Evolutionary conservation across 176 grass and related monocot species (phyloP).

Genomic region (Musa troglodytarum): DNA sequence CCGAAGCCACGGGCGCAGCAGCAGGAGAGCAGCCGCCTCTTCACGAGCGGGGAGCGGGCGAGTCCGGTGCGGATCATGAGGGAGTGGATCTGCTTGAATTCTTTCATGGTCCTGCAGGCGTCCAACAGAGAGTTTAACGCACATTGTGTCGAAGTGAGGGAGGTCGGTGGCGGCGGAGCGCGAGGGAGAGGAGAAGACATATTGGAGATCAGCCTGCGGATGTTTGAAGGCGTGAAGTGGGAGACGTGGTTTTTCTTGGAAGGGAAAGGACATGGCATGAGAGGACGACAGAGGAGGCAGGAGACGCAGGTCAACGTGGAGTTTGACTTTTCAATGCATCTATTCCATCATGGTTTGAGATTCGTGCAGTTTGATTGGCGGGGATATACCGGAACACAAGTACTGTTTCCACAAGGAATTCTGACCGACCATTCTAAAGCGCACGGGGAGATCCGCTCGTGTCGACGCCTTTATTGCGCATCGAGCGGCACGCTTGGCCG

Average conservation of each 20-base stretch:
- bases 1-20: constrained; percentile 13
- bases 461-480: too few species aligned
- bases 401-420: too few species aligned
- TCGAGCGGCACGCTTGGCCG: too few species aligned
- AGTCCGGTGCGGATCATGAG: constrained; percentile 29
- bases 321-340: too few species aligned
- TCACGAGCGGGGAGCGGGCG: neutral
- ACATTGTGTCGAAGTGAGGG: constrained; percentile 1
- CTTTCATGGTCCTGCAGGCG: constrained; percentile 31
- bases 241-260: neutral
- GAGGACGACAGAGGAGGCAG: neutral
- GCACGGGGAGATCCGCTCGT: too few species aligned
- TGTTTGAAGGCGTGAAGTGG: neutral
- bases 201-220: neutral
- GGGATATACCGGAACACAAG: too few species aligned
- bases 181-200: constrained; percentile 7
- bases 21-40: constrained; percentile 28
- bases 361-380: too few species aligned
- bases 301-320: too few species aligned
- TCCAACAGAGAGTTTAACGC: constrained; percentile 18
- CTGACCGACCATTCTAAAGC: too few species aligned
- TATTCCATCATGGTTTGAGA: too few species aligned
- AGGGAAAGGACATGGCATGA: neutral
- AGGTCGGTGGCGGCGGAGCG: neutral
- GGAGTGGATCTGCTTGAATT: constrained; percentile 40